These are phyloP conservation scores for Pichia sp. DNA, from an alignment of 1,139 yeast species.

Conservation along the genomic window DNA sequence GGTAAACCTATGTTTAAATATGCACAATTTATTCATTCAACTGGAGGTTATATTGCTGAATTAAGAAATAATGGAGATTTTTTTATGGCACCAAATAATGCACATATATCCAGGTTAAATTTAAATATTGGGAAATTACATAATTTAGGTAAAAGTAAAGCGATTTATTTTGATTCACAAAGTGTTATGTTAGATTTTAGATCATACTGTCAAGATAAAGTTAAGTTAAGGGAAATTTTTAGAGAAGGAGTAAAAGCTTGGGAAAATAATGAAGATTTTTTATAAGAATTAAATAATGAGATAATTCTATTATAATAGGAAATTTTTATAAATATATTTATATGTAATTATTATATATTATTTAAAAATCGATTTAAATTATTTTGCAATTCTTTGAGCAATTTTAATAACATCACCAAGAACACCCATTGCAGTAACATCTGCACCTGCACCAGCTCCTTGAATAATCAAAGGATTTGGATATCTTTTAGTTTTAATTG, in stretches of 20 bases:
- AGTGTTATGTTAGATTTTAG: conserved; percentile 65
- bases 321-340: neutral
- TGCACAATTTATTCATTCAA: conserved; percentile 83
- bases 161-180: conserved; percentile 54
- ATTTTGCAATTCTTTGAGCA: conserved; percentile 67
- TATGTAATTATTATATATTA: neutral
- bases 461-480: conserved; percentile 89
- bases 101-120: conserved; percentile 61
- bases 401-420: conserved; percentile 87
- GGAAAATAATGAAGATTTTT: conserved; percentile 25
- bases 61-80: conserved; percentile 75
- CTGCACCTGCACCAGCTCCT: conserved; percentile 99
- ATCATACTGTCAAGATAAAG: conserved; percentile 51
- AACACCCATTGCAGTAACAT: conserved; percentile 97
- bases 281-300: neutral
- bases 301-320: no score
- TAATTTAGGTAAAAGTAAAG: conserved; percentile 21
- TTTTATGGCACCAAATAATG: conserved; percentile 75
- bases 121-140: conserved; percentile 28
- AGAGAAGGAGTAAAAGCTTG: conserved; percentile 50
- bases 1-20: conserved; percentile 77
- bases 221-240: conserved; percentile 45
- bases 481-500: conserved; percentile 87
- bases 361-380: neutral
- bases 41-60: conserved; percentile 89